Evolutionary conservation across 2,329 filamentous ascomycete genomes (phyloP).

Genomic region (Pseudocercospora macadamiae): DNA sequence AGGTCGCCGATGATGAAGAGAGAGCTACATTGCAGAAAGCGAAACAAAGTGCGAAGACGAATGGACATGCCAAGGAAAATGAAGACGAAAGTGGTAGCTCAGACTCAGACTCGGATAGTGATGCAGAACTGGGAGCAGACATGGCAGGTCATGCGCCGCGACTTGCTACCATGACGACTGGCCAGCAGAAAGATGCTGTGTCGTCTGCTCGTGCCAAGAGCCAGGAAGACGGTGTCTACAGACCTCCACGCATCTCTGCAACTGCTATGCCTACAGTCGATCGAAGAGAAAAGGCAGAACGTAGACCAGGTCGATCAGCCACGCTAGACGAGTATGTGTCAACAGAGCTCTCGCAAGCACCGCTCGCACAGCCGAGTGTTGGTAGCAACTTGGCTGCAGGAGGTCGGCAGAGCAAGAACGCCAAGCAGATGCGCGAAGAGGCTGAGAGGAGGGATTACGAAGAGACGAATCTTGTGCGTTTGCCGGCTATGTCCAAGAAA

Average conservation of each 20-base stretch:
- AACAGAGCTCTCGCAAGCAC: slow-evolving; percentile 79
- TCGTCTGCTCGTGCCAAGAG: slow-evolving; percentile 36
- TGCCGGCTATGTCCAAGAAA: slow-evolving; percentile 88
- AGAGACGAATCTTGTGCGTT: slow-evolving; percentile 85
- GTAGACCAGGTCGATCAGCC: slow-evolving; percentile 71
- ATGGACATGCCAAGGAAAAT: slow-evolving; percentile 22
- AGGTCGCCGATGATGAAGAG: slow-evolving; percentile 77
- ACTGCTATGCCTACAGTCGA: slow-evolving; percentile 69
- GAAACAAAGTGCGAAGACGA: slow-evolving; percentile 33
- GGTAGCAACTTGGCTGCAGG: slow-evolving; percentile 80
- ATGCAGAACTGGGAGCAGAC: slow-evolving; percentile 51
- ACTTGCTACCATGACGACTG: slow-evolving; percentile 51
- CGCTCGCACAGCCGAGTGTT: slow-evolving; percentile 83
- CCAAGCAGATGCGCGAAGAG: slow-evolving; percentile 74
- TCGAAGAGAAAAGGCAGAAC: slow-evolving; percentile 61
- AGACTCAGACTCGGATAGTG: slow-evolving; percentile 43
- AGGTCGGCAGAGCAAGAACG: slow-evolving; percentile 78
- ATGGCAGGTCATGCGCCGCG: slow-evolving; percentile 67
- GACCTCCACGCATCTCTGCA: slow-evolving; percentile 83
- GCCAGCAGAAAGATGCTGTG: slow-evolving; percentile 33
- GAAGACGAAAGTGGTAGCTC: slow-evolving; percentile 38
- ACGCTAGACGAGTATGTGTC: slow-evolving; percentile 91
- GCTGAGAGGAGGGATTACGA: slow-evolving; percentile 83
- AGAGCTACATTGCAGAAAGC: slow-evolving; percentile 45
- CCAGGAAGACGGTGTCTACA: slow-evolving; percentile 72